A percentile compares a stretch with the other conserved stretches of the same genome.
phyloP scores from a whole-genome alignment of 208 protist species.

The Polymyxa betae region DNA sequence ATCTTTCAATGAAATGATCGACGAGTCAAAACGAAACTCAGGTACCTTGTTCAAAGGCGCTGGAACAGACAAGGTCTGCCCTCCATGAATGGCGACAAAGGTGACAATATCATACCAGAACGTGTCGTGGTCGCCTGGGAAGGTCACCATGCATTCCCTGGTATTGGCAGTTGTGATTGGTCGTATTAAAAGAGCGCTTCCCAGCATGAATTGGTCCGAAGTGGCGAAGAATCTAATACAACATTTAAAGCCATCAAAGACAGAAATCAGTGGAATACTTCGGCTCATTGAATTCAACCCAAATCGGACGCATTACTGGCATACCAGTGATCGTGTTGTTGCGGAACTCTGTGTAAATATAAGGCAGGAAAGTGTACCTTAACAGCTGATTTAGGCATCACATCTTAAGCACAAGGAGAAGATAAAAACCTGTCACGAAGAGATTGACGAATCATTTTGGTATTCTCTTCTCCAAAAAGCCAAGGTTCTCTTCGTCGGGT shows the following conservation, averaged over 20 bases:
- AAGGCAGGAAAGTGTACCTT: constrained; percentile 83
- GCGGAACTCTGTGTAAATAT: constrained; percentile 93
- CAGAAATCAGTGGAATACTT: constrained; percentile 55
- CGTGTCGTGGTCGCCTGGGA: constrained; percentile 73
- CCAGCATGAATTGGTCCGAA: constrained; percentile 86
- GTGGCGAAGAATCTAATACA: constrained; percentile 61
- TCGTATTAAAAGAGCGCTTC: constrained; percentile 81
- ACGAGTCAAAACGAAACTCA: neutral
- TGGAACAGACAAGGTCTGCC: constrained; percentile 65
- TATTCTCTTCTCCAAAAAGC: constrained; percentile 82
- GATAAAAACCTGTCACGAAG: constrained; percentile 61
- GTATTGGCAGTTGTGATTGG: constrained; percentile 78
- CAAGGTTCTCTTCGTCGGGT: constrained; percentile 96
- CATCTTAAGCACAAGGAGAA: neutral
- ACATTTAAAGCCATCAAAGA: constrained; percentile 65
- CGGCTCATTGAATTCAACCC: constrained; percentile 85
- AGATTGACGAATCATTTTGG: constrained; percentile 62
- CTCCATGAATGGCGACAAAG: constrained; percentile 67
- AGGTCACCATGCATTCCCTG: constrained; percentile 73
- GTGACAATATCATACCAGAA: constrained; percentile 80
- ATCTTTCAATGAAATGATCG: neutral
- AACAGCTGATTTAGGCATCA: neutral
- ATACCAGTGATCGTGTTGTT: constrained; percentile 78
- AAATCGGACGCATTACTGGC: constrained; percentile 88
- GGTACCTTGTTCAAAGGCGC: constrained; percentile 73